These are phyloP conservation scores for Neonectria hederae DNA, from an alignment of 2,329 filamentous ascomycete species.

Conservation along the genomic window DNA sequence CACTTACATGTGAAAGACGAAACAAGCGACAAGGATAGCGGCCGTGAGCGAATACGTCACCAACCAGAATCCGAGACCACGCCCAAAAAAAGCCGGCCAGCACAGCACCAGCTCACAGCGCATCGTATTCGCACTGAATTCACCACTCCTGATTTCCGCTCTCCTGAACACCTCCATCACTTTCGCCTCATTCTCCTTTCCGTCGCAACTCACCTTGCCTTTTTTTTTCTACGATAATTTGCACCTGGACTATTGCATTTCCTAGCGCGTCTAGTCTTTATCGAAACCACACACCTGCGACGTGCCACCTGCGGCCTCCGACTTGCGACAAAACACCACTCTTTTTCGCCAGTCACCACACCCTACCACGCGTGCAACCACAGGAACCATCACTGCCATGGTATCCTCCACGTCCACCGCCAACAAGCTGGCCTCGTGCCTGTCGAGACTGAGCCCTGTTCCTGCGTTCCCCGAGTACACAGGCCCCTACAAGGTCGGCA, in stretches of 20 bases:
- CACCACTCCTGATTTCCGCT: background rate
- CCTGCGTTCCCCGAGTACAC: constrained; percentile 79
- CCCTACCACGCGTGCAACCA: background rate
- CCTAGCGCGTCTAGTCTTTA: background rate
- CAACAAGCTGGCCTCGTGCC: constrained; percentile 56
- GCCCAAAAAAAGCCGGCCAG: constrained; percentile 9
- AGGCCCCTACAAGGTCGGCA: constrained; percentile 75
- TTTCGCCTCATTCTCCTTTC: background rate
- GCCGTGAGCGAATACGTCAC: constrained; percentile 29
- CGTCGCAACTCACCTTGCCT: background rate
- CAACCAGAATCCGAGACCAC: constrained; percentile 25
- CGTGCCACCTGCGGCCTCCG: background rate
- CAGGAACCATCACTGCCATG: constrained; percentile 23
- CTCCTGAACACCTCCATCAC: background rate
- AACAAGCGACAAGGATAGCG: background rate
- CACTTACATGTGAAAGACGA: constrained; percentile 33
- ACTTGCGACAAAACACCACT: background rate
- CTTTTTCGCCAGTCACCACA: background rate
- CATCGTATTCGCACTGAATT: constrained; percentile 9
- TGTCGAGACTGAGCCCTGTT: constrained; percentile 71
- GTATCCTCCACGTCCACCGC: constrained; percentile 38
- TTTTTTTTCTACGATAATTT: background rate
- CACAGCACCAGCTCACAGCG: background rate
- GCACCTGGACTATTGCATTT: background rate
- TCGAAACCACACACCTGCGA: background rate